phyloP scores from a whole-genome alignment of 306 rosid species.

The Oemleria cerasiformis region DNA sequence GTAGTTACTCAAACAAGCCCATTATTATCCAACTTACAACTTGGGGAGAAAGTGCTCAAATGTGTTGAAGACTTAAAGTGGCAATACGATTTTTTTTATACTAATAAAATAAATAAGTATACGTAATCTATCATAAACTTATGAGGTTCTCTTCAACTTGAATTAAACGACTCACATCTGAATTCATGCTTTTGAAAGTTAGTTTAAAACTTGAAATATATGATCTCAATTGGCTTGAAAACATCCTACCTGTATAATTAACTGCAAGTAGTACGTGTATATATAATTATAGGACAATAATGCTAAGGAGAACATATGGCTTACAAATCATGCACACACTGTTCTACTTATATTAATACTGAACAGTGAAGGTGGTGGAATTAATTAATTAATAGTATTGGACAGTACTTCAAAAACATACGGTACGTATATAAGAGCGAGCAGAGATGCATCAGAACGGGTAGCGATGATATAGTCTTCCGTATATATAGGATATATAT shows the following conservation, averaged over 20 bases:
- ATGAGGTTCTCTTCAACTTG: slow-evolving; percentile 38
- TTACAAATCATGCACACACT: too few species aligned
- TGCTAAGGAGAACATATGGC: too few species aligned
- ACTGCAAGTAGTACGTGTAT: not conserved
- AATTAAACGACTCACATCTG: slow-evolving; percentile 34
- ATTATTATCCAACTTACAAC: slow-evolving; percentile 29
- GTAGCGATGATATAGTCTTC: too few species aligned
- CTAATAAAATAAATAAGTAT: slow-evolving; percentile 22
- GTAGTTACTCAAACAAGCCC: slow-evolving; percentile 14
- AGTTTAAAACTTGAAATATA: slow-evolving; percentile 19
- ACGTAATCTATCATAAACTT: slow-evolving; percentile 18
- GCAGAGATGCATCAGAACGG: too few species aligned
- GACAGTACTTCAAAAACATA: too few species aligned
- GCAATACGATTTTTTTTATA: slow-evolving; percentile 6
- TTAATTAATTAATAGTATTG: too few species aligned
- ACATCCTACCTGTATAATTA: not conserved
- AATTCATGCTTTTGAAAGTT: slow-evolving; percentile 27
- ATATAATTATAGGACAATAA: slow-evolving; percentile 28
- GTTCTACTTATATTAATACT: too few species aligned
- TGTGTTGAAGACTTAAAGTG: slow-evolving; percentile 21
- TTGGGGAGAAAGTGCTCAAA: not conserved
- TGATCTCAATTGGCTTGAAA: too few species aligned
- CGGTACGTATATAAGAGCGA: too few species aligned
- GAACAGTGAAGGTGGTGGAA: too few species aligned
- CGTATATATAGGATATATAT: too few species aligned